phyloP scores from a whole-genome alignment of 768 basidiomycete genomes.

The Porpolomopsis calyptriformis region DNA sequence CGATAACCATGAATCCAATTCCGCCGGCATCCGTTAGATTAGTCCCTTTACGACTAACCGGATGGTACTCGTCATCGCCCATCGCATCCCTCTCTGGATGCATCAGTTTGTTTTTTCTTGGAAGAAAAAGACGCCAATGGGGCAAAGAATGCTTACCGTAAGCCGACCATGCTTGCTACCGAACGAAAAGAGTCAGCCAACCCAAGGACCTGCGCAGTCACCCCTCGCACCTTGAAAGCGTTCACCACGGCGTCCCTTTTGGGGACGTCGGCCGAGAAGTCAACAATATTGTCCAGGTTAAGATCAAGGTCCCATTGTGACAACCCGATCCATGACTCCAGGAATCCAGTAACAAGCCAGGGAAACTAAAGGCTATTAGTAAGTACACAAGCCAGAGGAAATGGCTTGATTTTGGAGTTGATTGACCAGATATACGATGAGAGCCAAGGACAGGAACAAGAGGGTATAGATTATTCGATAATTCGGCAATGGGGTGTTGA shows the following conservation, averaged over 20 bases:
- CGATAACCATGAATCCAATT: slow-evolving; percentile 83
- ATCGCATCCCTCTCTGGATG: slow-evolving; percentile 74
- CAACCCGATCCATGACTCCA: slow-evolving; percentile 31
- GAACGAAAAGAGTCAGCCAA: slow-evolving; percentile 8
- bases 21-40: slow-evolving; percentile 74
- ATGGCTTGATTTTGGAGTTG: too few species aligned
- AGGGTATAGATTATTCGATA: background rate
- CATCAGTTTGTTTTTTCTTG: slow-evolving; percentile 5
- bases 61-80: slow-evolving; percentile 89
- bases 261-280: slow-evolving; percentile 40
- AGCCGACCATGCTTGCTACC: slow-evolving; percentile 74
- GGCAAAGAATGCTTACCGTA: slow-evolving; percentile 72
- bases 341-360: slow-evolving; percentile 4
- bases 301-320: slow-evolving; percentile 26
- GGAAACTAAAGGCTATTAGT: background rate
- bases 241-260: slow-evolving; percentile 63
- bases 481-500: background rate
- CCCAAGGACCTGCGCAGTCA: background rate
- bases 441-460: background rate
- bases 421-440: background rate
- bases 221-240: slow-evolving; percentile 60
- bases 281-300: slow-evolving; percentile 4
- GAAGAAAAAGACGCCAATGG: background rate
- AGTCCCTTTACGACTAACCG: slow-evolving; percentile 59
- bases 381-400: too few species aligned